phyloP scores from a whole-genome alignment of 805 yeast species.

The Teunomyces pallodes region DNA sequence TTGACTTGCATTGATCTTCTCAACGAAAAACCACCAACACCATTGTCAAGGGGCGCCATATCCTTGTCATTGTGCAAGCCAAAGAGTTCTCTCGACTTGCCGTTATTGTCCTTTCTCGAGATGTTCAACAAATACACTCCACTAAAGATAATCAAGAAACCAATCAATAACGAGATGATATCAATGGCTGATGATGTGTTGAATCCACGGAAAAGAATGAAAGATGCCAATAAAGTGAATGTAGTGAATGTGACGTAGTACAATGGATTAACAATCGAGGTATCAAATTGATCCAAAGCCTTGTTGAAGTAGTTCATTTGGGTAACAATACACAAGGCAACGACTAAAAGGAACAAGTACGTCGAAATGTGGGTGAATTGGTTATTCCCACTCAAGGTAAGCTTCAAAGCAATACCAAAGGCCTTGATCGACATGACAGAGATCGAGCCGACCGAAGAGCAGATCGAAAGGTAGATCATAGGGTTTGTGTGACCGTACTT shows the following conservation, averaged over 20 bases:
- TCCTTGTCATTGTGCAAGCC: constrained; percentile 54
- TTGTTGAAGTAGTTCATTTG: constrained; percentile 94
- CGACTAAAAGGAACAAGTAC: constrained; percentile 74
- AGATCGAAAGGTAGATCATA: constrained; percentile 83
- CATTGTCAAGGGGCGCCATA: constrained; percentile 74
- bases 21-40: constrained; percentile 72
- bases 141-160: constrained; percentile 80
- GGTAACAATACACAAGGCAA: constrained; percentile 76
- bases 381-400: constrained; percentile 80
- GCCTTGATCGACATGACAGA: constrained; percentile 92
- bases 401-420: constrained; percentile 85
- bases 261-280: constrained; percentile 86
- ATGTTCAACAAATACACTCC: constrained; percentile 84
- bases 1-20: constrained; percentile 72
- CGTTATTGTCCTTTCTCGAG: constrained; percentile 62
- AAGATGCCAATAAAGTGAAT: constrained; percentile 80
- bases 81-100: constrained; percentile 52
- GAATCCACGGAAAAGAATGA: constrained; percentile 82
- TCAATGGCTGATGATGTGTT: constrained; percentile 79
- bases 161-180: constrained; percentile 76
- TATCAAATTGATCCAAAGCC: constrained; percentile 90
- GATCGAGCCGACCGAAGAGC: constrained; percentile 87
- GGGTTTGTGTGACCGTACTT: constrained; percentile 77
- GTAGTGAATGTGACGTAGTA: constrained; percentile 92
- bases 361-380: constrained; percentile 86